Evolutionary conservation across 305 asterid genomes (phyloP), one percentile per base, ranked within the genome.

Genomic region (Fraxinus latifolia): DNA sequence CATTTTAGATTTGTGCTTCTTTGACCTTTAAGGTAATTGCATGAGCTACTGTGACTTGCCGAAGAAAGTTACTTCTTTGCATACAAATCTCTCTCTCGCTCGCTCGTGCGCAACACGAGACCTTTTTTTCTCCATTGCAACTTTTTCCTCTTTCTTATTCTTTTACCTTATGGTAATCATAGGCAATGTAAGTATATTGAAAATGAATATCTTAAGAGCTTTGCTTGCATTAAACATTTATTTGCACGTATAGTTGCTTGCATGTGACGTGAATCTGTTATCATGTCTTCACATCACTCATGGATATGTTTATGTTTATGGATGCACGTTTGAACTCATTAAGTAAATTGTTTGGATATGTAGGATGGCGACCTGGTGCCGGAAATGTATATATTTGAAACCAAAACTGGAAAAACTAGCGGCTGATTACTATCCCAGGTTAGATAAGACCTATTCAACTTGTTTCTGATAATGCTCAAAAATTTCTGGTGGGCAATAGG

Each of bases 361-460:
- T 90, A 93, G 98, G 98, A 90, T 86, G 92, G 98, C 98, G 81
- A 91, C 79, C 85, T 93, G 98, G 98, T 95, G 98, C 93, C 86
- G 98, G 87, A 95, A 95, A 85, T 95, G 98, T 83, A 92, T 95
- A 90, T 95, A 90, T 87, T 88, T 93, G 89, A 93, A 95, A 86
- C 98, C 98, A 65, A 95, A 95, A 79, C 88, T 95, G 88, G 95
- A 90, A 90, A 95, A 91, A 71, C 83, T 93, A 87, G 97, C 99
- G 9, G 97, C 99, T 3, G 95, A 91, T 75, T 93, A 92, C 87
- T 83, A 89, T 84, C 94, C 98, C 77, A 93, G 99, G 98, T 95
- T 29, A 50, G 91, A 70, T 80, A 11, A 19, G 58, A 39, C 79
- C 14, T 70, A 71, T 25, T 42, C 79, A n/a, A n/a, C 42, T 34